These are phyloP conservation scores for Boletellus deceptivus DNA, from an alignment of 1,284 basidiomycete genomes.

Conservation along the genomic window DNA sequence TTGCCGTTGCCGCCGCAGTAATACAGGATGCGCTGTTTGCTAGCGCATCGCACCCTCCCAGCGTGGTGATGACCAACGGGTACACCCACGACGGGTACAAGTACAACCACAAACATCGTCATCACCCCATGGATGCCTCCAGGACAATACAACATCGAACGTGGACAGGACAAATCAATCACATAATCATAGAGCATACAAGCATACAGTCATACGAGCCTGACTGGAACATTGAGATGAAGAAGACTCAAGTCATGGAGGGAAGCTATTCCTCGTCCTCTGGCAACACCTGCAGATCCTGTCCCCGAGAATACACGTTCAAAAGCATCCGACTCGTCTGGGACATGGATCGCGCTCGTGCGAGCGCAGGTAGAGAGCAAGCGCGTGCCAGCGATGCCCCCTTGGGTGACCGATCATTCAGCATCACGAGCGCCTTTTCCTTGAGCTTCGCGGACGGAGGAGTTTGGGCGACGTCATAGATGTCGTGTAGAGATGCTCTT, in stretches of 20 bases:
- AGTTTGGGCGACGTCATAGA: neutral
- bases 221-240: too few species aligned
- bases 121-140: too few species aligned
- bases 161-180: neutral
- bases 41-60: too few species aligned
- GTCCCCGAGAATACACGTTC: neutral
- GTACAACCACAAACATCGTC: too few species aligned
- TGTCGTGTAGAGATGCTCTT: neutral
- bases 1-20: too few species aligned
- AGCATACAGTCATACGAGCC: slow-evolving; percentile 9
- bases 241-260: neutral
- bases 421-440: slow-evolving; percentile 1
- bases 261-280: slow-evolving; percentile 7
- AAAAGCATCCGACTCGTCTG: neutral
- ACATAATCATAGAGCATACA: slow-evolving; percentile 8
- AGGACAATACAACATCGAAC: too few species aligned
- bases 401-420: slow-evolving; percentile 3
- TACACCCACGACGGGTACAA: too few species aligned
- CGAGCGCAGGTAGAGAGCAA: slow-evolving; percentile 17
- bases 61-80: too few species aligned
- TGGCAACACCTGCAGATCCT: slow-evolving; percentile 9
- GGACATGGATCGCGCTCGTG: neutral
- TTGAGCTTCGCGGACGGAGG: neutral
- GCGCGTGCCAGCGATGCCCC: slow-evolving; percentile 12
- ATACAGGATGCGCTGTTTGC: too few species aligned